Evolutionary conservation across 2,329 filamentous ascomycete genomes (phyloP).

Genomic region (Claviceps paspali): DNA sequence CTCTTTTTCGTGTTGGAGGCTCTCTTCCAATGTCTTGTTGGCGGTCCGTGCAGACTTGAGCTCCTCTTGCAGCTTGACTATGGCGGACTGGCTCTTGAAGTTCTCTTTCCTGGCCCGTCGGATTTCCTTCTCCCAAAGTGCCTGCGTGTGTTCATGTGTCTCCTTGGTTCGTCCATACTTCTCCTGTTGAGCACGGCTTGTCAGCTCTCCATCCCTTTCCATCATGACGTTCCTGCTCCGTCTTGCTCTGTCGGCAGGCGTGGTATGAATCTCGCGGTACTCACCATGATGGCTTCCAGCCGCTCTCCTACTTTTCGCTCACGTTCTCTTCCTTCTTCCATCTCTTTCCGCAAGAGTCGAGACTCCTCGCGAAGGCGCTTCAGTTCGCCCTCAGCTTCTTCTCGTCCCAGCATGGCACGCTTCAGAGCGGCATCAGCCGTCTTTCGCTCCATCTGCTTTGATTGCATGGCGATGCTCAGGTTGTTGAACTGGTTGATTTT

Average conservation of each 20-base stretch:
- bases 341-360: conserved; percentile 35
- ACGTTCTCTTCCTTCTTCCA: conserved; percentile 50
- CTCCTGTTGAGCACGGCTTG: conserved; percentile 32
- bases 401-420: conserved; percentile 50
- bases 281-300: conserved; percentile 54
- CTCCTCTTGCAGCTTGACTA: conserved; percentile 60
- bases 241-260: too few relatives aligned
- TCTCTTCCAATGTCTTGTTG: conserved; percentile 41
- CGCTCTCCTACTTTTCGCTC: conserved; percentile 52
- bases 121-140: conserved; percentile 61
- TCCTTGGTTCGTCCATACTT: conserved; percentile 57
- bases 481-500: conserved; percentile 61
- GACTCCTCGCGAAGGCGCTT: conserved; percentile 47
- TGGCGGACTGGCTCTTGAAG: conserved; percentile 56
- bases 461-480: conserved; percentile 44
- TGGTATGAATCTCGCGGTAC: conserved; percentile 13
- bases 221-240: too few relatives aligned
- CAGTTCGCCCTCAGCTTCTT: conserved; percentile 58
- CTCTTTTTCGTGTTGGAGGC: conserved; percentile 47
- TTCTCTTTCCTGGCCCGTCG: conserved; percentile 54
- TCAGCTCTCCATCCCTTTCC: too few relatives aligned
- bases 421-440: conserved; percentile 50
- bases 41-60: conserved; percentile 44
- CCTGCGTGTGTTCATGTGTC: conserved; percentile 49
- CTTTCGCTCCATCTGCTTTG: conserved; percentile 47